Evolutionary conservation across 2,329 filamentous ascomycete genomes (phyloP).

Genomic region (Colletotrichum australisinense): DNA sequence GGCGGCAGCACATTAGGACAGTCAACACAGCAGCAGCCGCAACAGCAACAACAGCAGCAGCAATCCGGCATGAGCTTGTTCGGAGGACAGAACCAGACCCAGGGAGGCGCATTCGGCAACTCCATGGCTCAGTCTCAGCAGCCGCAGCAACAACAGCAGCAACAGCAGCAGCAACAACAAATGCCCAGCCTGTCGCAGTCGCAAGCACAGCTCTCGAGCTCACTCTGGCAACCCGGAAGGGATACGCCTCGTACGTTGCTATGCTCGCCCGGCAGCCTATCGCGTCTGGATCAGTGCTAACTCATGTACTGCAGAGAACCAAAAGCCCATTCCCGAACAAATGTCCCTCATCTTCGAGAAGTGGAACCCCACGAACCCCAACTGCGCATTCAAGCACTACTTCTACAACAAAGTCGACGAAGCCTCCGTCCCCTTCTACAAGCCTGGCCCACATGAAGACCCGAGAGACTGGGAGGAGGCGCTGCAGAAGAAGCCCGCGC

Average conservation of each 20-base stretch:
- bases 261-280: neutral
- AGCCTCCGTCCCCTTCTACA: constrained; percentile 80
- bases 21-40: constrained; percentile 47
- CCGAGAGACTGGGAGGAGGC: constrained; percentile 87
- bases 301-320: constrained; percentile 55
- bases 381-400: constrained; percentile 83
- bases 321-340: constrained; percentile 81
- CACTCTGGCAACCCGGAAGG: constrained; percentile 65
- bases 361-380: constrained; percentile 76
- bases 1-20: constrained; percentile 44
- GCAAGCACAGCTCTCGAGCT: constrained; percentile 60
- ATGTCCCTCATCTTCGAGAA: constrained; percentile 77
- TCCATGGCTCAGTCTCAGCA: constrained; percentile 47
- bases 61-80: constrained; percentile 50
- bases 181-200: constrained; percentile 56
- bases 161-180: constrained; percentile 57
- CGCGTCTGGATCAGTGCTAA: constrained; percentile 17
- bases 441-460: constrained; percentile 76
- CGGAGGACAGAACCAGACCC: constrained; percentile 44
- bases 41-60: constrained; percentile 46
- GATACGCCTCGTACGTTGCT: constrained; percentile 58
- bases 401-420: constrained; percentile 89
- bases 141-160: constrained; percentile 46
- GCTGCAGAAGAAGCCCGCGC: constrained; percentile 80
- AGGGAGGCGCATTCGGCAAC: constrained; percentile 49